Evolutionary conservation across 2,329 filamentous ascomycete species (phyloP), one percentile per base, ranked within the genome.

Genomic region (Akanthomyces uredinophilus): DNA sequence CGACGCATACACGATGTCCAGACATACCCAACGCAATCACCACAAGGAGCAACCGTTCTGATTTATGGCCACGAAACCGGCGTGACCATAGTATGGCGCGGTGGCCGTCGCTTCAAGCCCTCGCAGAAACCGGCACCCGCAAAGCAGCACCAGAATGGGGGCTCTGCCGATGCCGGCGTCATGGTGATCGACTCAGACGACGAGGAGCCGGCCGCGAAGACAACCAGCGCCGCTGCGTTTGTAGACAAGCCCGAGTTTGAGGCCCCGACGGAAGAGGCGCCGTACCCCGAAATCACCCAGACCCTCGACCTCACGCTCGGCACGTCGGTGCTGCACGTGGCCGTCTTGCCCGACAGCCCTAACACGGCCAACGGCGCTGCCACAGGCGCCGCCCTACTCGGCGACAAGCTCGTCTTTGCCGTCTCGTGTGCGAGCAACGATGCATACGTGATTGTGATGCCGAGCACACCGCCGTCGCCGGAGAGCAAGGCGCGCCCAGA

Each of bases 181-280:
- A 87, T 88, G 81, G 78, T 87, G 18, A 80, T 88, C 60, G 85
- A 88, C 68, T 87, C 83, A 1, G 85, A 88, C 66, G 83, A 86
- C 8, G 85, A 87, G 35, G 79, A 79, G 32, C 69, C 74, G 2
- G 66, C 75, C 2, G 63, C 74, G 20, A 74, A 77, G 56, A 66
- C 73, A 24, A 63, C 70, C 13, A 57, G 71, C 24, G 24, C 66
- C 1, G 54, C 67, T 11, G 49, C 53, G 22, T 61, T 59, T 47
- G 41, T 46, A 13, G 65, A 55, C 67, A 73, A 65, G 41, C 65
- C 68, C 13, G 70, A 71, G n/a, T 78, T 75, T 62, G 78, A 81
- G 60, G 83, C 87, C 68, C 81, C 80, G 61, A 82, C 84, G 8
- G 78, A 81, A 35, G 79, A 83, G 52, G 76, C 76, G 2, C 77